phyloP scores from a whole-genome alignment of 139 green algal genomes.

The Chlamydomonas incerta region DNA sequence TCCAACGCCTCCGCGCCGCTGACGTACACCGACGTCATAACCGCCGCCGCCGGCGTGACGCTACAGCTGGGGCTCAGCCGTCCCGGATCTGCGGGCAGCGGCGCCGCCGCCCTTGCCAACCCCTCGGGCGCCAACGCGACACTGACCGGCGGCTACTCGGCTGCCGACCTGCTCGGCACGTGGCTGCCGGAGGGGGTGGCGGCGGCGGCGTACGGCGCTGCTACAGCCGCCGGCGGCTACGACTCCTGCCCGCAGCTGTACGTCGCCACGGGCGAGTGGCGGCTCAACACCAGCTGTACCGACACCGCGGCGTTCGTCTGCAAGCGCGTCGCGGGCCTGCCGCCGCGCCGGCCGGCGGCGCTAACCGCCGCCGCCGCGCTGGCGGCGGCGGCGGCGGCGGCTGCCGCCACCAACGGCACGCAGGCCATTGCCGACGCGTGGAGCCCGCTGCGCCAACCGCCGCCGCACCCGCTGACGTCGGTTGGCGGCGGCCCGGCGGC shows the following conservation, averaged over 20 bases:
- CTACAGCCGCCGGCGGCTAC: background rate
- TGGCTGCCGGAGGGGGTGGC: background rate
- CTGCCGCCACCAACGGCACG: background rate
- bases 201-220: background rate
- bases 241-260: background rate
- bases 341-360: background rate
- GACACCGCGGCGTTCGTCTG: constrained; percentile 4
- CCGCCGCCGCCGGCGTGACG: background rate
- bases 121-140: background rate
- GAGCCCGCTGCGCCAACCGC: background rate
- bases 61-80: background rate
- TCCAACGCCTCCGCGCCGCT: background rate
- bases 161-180: background rate
- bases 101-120: background rate
- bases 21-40: background rate
- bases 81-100: background rate
- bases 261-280: background rate
- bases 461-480: constrained; percentile 7
- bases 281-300: background rate
- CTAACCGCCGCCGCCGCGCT: background rate
- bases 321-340: constrained; percentile 24
- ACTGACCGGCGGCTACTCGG: background rate
- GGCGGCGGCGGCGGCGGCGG: background rate
- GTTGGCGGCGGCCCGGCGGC: background rate
- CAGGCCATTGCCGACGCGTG: too few relatives aligned